Percentiles rank a stretch among this genome's conserved stretches.
phyloP scores from a whole-genome alignment of 164 flowering plant species.

The Umbilicus rupestris region DNA sequence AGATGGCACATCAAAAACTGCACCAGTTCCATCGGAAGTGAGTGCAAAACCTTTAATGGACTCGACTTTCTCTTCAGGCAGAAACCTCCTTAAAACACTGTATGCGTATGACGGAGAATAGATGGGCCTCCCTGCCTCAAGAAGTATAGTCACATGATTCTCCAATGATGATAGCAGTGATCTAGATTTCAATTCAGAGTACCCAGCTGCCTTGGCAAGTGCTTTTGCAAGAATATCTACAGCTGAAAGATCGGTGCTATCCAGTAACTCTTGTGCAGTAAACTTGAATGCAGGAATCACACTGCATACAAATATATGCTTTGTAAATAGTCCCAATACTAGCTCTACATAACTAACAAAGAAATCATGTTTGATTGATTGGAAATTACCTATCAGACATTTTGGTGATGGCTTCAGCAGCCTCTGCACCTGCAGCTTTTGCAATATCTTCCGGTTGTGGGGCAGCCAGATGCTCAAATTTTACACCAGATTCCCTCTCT shows the following conservation, averaged over 20 bases:
- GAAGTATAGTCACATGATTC: conserved; percentile 60
- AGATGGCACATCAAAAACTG: conserved; percentile 76
- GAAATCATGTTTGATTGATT: conserved; percentile 42
- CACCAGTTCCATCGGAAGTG: conserved; percentile 81
- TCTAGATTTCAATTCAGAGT: conserved; percentile 76
- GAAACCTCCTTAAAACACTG: conserved; percentile 59
- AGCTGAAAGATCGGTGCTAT: conserved; percentile 52
- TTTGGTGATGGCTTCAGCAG: conserved; percentile 31
- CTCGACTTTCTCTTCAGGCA: conserved; percentile 85
- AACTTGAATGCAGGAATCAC: conserved; percentile 83
- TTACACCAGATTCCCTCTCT: conserved; percentile 86
- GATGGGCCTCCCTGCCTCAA: conserved; percentile 67
- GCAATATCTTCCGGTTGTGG: conserved; percentile 4
- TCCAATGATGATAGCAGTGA: conserved; percentile 80
- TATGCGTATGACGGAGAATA: conserved; percentile 71
- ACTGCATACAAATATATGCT: conserved; percentile 29
- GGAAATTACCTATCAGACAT: conserved; percentile 8
- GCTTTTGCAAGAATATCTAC: conserved; percentile 89
- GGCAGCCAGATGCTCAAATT: conserved; percentile 23
- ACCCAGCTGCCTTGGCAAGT: conserved; percentile 86
- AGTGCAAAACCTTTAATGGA: conserved; percentile 61
- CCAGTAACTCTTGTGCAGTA: conserved; percentile 73
- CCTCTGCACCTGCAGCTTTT: conserved; percentile 32
- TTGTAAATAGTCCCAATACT: not conserved
- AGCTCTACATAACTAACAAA: not conserved